phyloP scores from a whole-genome alignment of 129 eudicot species.

The Glebionis coronaria region DNA sequence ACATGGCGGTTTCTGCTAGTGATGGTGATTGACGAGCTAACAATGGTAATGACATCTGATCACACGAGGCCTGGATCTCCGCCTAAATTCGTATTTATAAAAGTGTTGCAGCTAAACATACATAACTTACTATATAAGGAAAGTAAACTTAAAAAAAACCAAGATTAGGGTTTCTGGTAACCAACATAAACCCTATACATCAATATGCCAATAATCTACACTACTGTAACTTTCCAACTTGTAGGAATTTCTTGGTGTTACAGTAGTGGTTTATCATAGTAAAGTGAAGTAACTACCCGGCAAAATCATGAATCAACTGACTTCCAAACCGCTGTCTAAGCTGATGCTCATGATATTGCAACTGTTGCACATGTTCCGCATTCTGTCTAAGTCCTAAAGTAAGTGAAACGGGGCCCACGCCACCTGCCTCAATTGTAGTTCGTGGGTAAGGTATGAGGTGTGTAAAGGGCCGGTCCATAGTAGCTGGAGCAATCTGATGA shows the following conservation, averaged over 20 bases:
- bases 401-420: slow-evolving; percentile 66
- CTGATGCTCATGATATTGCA: slow-evolving; percentile 50
- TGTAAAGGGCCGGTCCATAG: slow-evolving; percentile 51
- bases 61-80: background rate
- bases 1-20: no score
- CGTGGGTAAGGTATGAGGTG: slow-evolving; percentile 49
- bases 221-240: slow-evolving; percentile 22
- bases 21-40: no score
- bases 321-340: slow-evolving; percentile 68
- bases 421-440: slow-evolving; percentile 51
- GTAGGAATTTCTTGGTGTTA: slow-evolving; percentile 23
- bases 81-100: background rate
- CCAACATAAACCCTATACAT: slow-evolving; percentile 19
- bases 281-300: slow-evolving; percentile 42
- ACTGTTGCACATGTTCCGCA: slow-evolving; percentile 54
- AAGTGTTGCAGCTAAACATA: slow-evolving; percentile 2
- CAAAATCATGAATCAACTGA: slow-evolving; percentile 74
- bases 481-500: slow-evolving; percentile 37
- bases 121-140: slow-evolving; percentile 22
- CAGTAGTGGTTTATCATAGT: slow-evolving; percentile 10
- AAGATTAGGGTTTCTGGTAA: slow-evolving; percentile 22
- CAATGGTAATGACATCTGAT: no score
- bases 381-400: slow-evolving; percentile 82
- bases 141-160: slow-evolving; percentile 28
- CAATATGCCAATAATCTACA: slow-evolving; percentile 31